Conservation (phyloP, 2,329 filamentous ascomycete genomes). For the Metarhizium robertsii region DNA sequence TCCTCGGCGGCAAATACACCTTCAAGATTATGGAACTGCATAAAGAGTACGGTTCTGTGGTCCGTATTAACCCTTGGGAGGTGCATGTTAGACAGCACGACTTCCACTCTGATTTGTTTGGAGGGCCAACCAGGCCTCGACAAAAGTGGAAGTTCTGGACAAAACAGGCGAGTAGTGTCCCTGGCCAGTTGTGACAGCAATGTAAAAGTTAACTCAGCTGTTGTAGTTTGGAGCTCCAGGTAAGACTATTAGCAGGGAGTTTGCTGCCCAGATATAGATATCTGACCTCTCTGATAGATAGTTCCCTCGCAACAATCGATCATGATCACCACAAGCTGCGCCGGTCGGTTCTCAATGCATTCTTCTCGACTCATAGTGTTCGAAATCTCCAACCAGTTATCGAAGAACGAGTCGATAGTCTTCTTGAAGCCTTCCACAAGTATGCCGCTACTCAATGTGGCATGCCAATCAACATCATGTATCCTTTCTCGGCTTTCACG, state of each 20-base stretch:
- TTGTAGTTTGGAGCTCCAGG: constrained; percentile 24
- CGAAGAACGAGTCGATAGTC: constrained; percentile 24
- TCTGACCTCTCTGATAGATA: constrained; percentile 15
- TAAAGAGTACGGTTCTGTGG: constrained; percentile 29
- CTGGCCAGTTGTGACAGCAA: no score
- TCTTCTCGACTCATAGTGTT: constrained; percentile 27
- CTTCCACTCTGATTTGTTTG: constrained; percentile 30
- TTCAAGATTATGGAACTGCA: constrained; percentile 33
- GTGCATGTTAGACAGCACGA: constrained; percentile 27
- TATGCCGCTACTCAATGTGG: constrained; percentile 16
- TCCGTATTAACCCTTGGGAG: constrained; percentile 31
- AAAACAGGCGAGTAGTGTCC: constrained; percentile 20
- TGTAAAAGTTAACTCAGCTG: neutral
- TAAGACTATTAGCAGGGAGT: constrained; percentile 9
- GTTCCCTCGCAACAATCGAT: constrained; percentile 24
- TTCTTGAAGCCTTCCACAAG: constrained; percentile 20
- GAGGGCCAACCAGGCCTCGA: constrained; percentile 18
- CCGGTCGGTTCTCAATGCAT: constrained; percentile 24
- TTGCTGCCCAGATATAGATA: neutral
- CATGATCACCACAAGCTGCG: constrained; percentile 24
- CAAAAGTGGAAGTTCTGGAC: constrained; percentile 26
- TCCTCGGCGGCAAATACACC: constrained; percentile 31
- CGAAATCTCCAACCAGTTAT: constrained; percentile 28
- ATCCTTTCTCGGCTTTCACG: constrained; percentile 28
- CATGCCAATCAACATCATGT: constrained; percentile 25